Percentiles rank a stretch among this genome's conserved stretches.
phyloP scores from a whole-genome alignment of 2,329 filamentous ascomycete genomes.

The Penicillium carneum region DNA sequence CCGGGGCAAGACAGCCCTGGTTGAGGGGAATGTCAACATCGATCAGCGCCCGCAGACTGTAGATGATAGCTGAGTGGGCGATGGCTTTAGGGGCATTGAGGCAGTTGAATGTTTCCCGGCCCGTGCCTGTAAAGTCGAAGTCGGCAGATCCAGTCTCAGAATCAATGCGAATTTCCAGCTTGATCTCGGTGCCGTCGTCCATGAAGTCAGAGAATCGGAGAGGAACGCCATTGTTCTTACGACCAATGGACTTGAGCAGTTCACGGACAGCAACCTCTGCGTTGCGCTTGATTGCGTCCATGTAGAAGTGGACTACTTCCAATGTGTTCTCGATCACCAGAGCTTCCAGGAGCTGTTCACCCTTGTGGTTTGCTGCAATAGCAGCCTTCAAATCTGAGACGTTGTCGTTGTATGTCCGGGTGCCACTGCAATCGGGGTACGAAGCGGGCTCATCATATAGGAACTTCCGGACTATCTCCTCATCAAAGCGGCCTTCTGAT shows the following conservation, averaged over 20 bases:
- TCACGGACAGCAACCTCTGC: conserved; percentile 74
- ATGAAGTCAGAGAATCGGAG: conserved; percentile 71
- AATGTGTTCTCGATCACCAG: conserved; percentile 47
- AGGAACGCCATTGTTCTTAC: conserved; percentile 67
- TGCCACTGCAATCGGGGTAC: conserved; percentile 75
- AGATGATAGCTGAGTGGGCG: conserved; percentile 67
- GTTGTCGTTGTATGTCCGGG: conserved; percentile 64
- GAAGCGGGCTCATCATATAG: conserved; percentile 73
- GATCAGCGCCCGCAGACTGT: conserved; percentile 71
- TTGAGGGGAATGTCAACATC: conserved; percentile 79
- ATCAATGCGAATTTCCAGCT: conserved; percentile 73
- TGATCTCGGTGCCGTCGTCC: conserved; percentile 79
- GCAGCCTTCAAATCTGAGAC: conserved; percentile 57
- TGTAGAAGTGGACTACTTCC: conserved; percentile 50
- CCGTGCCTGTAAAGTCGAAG: conserved; percentile 76
- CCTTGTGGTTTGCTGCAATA: conserved; percentile 55
- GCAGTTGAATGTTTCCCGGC: conserved; percentile 70
- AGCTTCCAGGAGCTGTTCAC: conserved; percentile 45
- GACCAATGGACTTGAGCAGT: conserved; percentile 39
- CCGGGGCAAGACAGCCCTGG: conserved; percentile 77
- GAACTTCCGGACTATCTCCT: conserved; percentile 71
- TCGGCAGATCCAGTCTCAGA: conserved; percentile 75
- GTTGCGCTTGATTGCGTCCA: conserved; percentile 67
- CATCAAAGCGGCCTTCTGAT: conserved; percentile 74
- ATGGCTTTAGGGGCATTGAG: conserved; percentile 77